These are phyloP conservation scores for Penicillium verhagenii DNA, from an alignment of 495 filamentous ascomycete genomes.

Conservation along the genomic window DNA sequence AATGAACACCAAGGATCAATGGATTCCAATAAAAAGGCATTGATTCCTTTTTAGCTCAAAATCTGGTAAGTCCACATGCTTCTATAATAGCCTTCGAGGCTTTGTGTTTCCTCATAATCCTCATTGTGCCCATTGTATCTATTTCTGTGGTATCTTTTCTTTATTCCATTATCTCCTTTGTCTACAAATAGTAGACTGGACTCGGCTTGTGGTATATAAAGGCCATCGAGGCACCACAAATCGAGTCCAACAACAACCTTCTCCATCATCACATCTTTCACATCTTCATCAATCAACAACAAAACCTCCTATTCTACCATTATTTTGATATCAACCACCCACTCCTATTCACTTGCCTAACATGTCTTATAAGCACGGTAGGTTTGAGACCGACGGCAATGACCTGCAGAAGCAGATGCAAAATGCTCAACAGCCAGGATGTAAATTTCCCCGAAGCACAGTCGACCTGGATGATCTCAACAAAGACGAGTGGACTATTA, in stretches of 20 bases:
- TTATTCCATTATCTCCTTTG: neutral
- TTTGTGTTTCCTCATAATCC: neutral
- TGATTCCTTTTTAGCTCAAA: too few species aligned
- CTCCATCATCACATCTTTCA: neutral
- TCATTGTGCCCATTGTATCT: neutral
- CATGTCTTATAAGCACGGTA: neutral
- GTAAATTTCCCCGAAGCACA: neutral
- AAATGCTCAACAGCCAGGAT: neutral
- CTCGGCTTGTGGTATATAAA: neutral
- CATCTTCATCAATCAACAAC: neutral
- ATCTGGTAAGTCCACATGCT: too few species aligned
- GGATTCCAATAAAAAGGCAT: too few species aligned
- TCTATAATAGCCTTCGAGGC: too few species aligned
- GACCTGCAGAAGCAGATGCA: neutral
- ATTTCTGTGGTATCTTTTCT: neutral
- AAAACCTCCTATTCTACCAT: neutral
- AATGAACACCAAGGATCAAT: too few species aligned
- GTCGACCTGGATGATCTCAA: neutral
- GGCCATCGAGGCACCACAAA: neutral
- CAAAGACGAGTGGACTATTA: neutral
- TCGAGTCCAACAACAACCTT: neutral
- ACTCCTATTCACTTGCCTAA: too few species aligned
- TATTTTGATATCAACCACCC: neutral
- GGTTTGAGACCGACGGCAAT: neutral
- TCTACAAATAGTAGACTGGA: neutral